Evolutionary conservation across 805 yeast species (phyloP), one percentile per base, ranked within the genome.

Genomic region (Suhomyces xylopsoci): DNA sequence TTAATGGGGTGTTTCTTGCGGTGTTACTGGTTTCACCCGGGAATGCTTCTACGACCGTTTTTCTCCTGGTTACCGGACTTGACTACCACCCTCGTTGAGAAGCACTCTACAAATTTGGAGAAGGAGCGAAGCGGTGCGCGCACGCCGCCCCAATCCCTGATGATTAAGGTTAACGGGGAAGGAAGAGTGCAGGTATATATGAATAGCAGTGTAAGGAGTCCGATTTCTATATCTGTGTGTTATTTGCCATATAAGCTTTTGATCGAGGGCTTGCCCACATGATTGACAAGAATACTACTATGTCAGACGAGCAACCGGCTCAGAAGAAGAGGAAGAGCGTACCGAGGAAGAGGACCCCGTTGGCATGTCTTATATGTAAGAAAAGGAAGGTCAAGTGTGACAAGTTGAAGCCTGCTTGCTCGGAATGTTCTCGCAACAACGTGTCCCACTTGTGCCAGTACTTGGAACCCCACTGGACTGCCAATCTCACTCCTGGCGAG

Each of bases 361-460:
- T 74, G 14, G 62, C 76, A 28, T 75, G 80, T 54, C 60, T 71
- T 43, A 69, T 69, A 49, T 75, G 80, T 56, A 67, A 74, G 52
- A 66, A 66, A 45, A 55, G 80, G 12, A 74, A 74, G 58, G 80
- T 75, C 58, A 73, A 71, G 53, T 75, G 80, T 60, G 80, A 75
- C 55, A 73, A 72, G 50, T 67, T 54, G 19, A 62, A 65, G 47
- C 80, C 80, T 2, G 62, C 71, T 5, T 75, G 80, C 57, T 65
- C 73, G 2, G 78, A 77, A 6, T 75, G 80, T 59, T 63, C 69
- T 10, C 65, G 64, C 51, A 71, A 75, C 54, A 73, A 73, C 12
- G 79, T 73, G 25, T 65, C 67, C 19, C 77, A 74, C 57, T 54
- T 70, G 22, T 75, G 80, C 52, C 69, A 68, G 43, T 75, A 74